Conservation (phyloP, 1,284 basidiomycete species). For the Trichosporon faecale region DNA sequence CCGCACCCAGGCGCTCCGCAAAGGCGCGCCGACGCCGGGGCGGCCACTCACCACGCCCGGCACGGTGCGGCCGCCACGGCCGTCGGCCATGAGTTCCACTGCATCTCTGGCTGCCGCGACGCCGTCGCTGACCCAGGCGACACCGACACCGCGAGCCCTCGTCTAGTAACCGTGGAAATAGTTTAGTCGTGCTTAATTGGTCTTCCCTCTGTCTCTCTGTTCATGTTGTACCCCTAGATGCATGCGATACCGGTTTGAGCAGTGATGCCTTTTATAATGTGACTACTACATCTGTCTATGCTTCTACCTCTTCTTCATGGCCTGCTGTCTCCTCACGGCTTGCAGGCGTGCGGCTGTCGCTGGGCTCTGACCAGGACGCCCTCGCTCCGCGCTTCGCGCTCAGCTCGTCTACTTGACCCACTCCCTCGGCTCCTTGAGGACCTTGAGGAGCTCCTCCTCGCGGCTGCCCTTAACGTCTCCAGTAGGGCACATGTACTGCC, state of each 20-base stretch:
- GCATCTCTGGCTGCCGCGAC: not conserved
- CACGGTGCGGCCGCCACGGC: not conserved
- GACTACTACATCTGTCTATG: slow-evolving; percentile 8
- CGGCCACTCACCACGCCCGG: not conserved
- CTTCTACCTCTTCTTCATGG: not conserved
- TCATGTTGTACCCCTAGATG: slow-evolving; percentile 4
- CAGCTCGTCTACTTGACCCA: slow-evolving; percentile 58
- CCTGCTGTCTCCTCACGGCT: no score
- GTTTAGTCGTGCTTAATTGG: not conserved
- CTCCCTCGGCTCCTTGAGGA: slow-evolving; percentile 66
- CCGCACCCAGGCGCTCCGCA: slow-evolving; percentile 44
- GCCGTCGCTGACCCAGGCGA: not conserved
- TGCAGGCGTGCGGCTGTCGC: no score
- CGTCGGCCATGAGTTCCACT: not conserved
- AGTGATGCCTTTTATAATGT: not conserved
- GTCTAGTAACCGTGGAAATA: not conserved
- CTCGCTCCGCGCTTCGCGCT: not conserved
- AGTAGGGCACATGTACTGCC: slow-evolving; percentile 88
- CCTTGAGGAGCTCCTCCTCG: slow-evolving; percentile 67
- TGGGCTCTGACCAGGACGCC: no score
- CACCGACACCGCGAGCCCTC: not conserved
- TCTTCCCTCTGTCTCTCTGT: not conserved
- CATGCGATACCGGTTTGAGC: not conserved
- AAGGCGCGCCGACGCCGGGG: not conserved
- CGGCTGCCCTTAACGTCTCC: slow-evolving; percentile 65